Base-by-base conservation (phyloP, 176 grass and related monocot genomes). In the Carex scoparia region DNA sequence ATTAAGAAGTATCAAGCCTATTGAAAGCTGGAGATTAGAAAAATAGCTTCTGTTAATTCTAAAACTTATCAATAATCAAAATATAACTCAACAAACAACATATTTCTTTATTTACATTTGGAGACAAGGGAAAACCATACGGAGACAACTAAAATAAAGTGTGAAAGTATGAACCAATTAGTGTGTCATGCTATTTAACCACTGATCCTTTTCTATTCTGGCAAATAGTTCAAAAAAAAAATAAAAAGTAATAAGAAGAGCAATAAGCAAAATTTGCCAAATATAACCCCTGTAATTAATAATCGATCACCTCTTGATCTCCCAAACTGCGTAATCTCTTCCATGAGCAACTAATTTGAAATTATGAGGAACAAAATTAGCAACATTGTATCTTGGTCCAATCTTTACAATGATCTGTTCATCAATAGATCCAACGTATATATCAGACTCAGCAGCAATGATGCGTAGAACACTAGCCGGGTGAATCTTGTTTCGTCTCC, bases 361-460 rank as follows among this genome's bases (percentile, higher is more conserved):
- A 10, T 92, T 87, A 2, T 28, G 51, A 0, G 91, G 91, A 70
- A 97, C 83, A 3, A 97, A 72, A 71, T 87, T 81, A 6, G 10
- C 58, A 0, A 88, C 31, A 7, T 88, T 71, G 61, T 72, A 88
- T 49, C 91, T 87, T 75, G 89, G 1, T 4, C 94, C 91, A 35
- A 97, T 61, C 88, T 97, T 94, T 0, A 61, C 64, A 55, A 97
- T 81, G 18, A 97, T 60, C 61, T 88, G 94, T 59, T 87, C 88
- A 23, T 97, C 88, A 53, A 97, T 90, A 84, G 84, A 81, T 11
- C 89, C 94, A 8, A 97, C 55, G 58, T 97, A 97, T 3, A 97
- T 72, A 84, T 94, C 94, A 10, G 81, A 81, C 40, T 94, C 91
- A 1, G 94, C 82, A 64, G 85, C 86, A 18, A 97, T 88, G 76